These are phyloP conservation scores for Phialophora expanda DNA, from an alignment of 2,329 filamentous ascomycete species.

Conservation along the genomic window DNA sequence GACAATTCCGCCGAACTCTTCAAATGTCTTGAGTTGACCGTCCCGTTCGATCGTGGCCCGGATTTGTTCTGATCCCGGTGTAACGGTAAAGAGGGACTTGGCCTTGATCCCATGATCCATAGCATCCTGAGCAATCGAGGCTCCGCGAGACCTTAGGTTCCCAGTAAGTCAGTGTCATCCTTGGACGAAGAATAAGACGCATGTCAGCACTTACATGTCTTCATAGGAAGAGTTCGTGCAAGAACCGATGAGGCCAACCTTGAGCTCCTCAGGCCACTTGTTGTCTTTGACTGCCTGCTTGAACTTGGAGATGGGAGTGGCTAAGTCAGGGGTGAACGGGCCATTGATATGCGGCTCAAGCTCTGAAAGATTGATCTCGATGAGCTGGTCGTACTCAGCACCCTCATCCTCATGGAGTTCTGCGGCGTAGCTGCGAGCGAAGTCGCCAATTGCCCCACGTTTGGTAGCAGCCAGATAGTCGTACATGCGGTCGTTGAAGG, in stretches of 20 bases:
- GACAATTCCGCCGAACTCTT: conserved; percentile 93
- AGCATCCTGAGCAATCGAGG: conserved; percentile 88
- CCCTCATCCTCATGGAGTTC: conserved; percentile 88
- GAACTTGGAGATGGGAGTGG: conserved; percentile 97
- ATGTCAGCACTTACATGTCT: conserved; percentile 69
- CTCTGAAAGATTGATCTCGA: conserved; percentile 93
- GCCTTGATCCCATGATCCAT: conserved; percentile 91
- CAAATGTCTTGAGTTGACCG: conserved; percentile 89
- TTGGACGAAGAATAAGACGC: neutral
- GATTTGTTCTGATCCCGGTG: conserved; percentile 95
- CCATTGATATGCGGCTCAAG: conserved; percentile 99
- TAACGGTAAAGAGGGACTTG: conserved; percentile 91
- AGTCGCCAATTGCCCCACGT: conserved; percentile 87
- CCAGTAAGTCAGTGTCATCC: neutral
- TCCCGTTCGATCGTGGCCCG: conserved; percentile 90
- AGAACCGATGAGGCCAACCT: conserved; percentile 95
- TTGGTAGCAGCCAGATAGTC: conserved; percentile 93
- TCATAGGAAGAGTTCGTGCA: conserved; percentile 92
- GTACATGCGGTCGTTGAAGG: conserved; percentile 97
- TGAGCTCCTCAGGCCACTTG: conserved; percentile 94
- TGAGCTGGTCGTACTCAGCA: conserved; percentile 91
- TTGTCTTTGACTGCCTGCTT: conserved; percentile 92
- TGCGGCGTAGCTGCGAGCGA: conserved; percentile 79
- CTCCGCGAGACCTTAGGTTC: conserved; percentile 70
- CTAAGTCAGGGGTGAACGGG: conserved; percentile 97